Percentiles rank a stretch among this genome's conserved stretches.
phyloP scores from a whole-genome alignment of 2,329 filamentous ascomycete species.

The Cryphonectria japonica region DNA sequence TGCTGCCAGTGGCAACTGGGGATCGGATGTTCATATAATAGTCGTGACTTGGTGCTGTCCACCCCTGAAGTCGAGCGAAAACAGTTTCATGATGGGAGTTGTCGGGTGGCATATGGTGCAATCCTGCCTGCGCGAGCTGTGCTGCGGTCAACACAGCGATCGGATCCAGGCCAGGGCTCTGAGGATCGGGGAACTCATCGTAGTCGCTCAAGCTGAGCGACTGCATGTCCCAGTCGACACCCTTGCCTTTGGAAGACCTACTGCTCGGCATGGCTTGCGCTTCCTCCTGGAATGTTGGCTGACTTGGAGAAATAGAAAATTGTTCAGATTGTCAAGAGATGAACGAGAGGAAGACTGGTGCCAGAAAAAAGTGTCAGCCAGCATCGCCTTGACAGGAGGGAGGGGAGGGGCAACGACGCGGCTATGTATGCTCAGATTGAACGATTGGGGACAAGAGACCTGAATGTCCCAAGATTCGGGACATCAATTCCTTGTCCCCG shows the following conservation, averaged over 20 bases:
- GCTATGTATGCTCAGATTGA: background rate
- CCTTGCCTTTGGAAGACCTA: conserved; percentile 4
- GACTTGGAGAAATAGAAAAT: background rate
- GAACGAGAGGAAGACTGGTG: background rate
- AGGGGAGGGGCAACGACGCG: background rate
- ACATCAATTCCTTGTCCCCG: background rate
- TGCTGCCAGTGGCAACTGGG: background rate
- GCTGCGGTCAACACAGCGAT: background rate
- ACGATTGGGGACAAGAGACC: background rate
- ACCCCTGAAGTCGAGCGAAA: background rate
- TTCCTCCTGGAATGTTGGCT: conserved; percentile 9
- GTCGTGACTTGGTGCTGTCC: background rate
- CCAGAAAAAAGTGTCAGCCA: background rate
- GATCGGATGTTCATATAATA: background rate
- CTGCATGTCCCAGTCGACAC: background rate
- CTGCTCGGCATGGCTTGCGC: conserved; percentile 15
- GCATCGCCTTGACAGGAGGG: background rate
- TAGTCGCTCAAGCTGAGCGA: conserved; percentile 16
- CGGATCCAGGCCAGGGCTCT: background rate
- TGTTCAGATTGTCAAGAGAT: background rate
- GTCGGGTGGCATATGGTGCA: background rate
- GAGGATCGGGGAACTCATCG: background rate
- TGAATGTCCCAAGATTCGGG: background rate
- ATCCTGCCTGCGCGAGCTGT: background rate
- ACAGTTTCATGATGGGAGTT: background rate